These are phyloP conservation scores for Tympanopsis confertula DNA, from an alignment of 2,329 filamentous ascomycete genomes.

Conservation along the genomic window DNA sequence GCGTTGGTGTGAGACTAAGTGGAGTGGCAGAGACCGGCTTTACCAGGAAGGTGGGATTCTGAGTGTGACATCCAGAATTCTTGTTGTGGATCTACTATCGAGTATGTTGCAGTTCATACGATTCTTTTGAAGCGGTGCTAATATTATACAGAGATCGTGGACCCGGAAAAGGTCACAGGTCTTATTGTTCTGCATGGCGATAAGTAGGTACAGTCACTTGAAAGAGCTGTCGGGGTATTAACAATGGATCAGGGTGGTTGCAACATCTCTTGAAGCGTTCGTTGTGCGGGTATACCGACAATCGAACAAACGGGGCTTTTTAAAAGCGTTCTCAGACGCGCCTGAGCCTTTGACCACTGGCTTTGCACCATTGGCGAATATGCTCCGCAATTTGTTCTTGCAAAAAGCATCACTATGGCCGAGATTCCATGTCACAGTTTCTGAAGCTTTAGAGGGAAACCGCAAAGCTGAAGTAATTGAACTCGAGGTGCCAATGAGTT, in stretches of 20 bases:
- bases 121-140: constrained; percentile 76
- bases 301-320: constrained; percentile 83
- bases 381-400: constrained; percentile 87
- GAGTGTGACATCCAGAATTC: constrained; percentile 87
- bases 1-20: not conserved
- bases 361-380: constrained; percentile 76
- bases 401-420: constrained; percentile 85
- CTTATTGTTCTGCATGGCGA: constrained; percentile 19
- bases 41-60: constrained; percentile 83
- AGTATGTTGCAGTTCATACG: constrained; percentile 59
- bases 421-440: constrained; percentile 82
- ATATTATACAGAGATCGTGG: constrained; percentile 48
- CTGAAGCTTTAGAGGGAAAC: constrained; percentile 78
- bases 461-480: constrained; percentile 95
- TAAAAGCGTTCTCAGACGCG: constrained; percentile 91
- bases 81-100: constrained; percentile 89
- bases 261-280: constrained; percentile 86
- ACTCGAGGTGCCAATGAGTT: constrained; percentile 89
- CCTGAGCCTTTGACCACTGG: constrained; percentile 83
- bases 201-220: too few species aligned
- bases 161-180: constrained; percentile 40
- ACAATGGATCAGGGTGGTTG: too few species aligned
- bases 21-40: constrained; percentile 61
- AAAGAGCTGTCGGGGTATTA: too few species aligned
- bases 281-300: constrained; percentile 88